phyloP scores from a whole-genome alignment of 257 asterid genomes.

The Petrea volubilis region DNA sequence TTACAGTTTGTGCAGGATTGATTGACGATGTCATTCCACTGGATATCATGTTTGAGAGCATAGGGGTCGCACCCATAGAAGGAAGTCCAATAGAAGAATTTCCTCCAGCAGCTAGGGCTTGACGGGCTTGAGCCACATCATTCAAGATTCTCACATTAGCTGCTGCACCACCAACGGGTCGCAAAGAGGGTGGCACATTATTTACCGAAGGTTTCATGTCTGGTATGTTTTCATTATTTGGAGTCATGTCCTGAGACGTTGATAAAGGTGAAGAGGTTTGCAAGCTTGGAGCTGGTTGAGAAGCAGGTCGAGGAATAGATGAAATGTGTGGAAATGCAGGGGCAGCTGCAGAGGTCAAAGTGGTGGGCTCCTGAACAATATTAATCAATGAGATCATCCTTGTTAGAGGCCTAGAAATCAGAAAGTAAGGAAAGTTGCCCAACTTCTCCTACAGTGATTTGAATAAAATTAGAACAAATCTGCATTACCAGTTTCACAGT shows the following conservation, averaged over 20 bases:
- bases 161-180: constrained; percentile 76
- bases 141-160: constrained; percentile 86
- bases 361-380: constrained; percentile 74
- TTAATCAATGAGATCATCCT: constrained; percentile 10
- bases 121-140: constrained; percentile 87
- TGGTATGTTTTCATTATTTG: constrained; percentile 52
- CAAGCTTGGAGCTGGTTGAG: constrained; percentile 64
- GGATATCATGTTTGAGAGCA: constrained; percentile 86
- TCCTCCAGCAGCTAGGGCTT: constrained; percentile 73
- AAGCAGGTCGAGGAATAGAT: constrained; percentile 70
- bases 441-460: constrained; percentile 9
- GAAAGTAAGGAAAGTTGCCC: constrained; percentile 2
- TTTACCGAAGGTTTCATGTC: constrained; percentile 74
- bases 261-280: constrained; percentile 89
- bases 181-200: constrained; percentile 54
- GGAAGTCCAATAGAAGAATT: constrained; percentile 72
- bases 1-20: constrained; percentile 68
- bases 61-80: constrained; percentile 78
- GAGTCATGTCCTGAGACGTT: constrained; percentile 61
- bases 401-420: background rate
- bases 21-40: constrained; percentile 79
- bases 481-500: constrained; percentile 84
- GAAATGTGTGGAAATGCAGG: constrained; percentile 70
- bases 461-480: constrained; percentile 6
- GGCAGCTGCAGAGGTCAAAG: constrained; percentile 58